Evolutionary conservation across 106 monocot genomes (phyloP).

Genomic region (Chionographis japonica): DNA sequence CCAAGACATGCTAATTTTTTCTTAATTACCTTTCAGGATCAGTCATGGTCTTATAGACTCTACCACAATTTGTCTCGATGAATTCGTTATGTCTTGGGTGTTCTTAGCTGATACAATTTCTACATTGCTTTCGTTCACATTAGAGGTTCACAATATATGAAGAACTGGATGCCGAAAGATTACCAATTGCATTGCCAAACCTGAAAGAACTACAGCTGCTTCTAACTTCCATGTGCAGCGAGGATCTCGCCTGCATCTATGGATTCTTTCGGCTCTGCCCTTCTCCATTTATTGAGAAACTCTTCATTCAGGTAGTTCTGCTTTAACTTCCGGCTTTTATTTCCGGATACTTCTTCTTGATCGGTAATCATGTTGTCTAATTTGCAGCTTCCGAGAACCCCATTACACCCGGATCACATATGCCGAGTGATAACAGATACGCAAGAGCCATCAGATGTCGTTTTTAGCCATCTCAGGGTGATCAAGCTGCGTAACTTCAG

Average conservation of each 20-base stretch:
- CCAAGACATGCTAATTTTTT: background rate
- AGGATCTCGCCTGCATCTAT: conserved; percentile 22
- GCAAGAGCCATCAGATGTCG: conserved; percentile 15
- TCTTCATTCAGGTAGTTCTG: conserved; percentile 32
- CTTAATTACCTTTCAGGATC: too few relatives aligned
- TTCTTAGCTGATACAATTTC: background rate
- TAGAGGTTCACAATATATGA: conserved; percentile 10
- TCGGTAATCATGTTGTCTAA: background rate
- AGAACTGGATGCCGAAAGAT: background rate
- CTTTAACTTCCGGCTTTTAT: background rate
- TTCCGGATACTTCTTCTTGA: background rate
- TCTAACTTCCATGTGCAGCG: conserved; percentile 6
- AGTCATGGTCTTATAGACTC: too few relatives aligned
- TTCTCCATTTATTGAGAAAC: conserved; percentile 34
- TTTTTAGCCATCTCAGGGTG: conserved; percentile 28
- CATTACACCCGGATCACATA: background rate
- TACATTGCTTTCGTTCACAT: background rate
- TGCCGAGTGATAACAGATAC: background rate
- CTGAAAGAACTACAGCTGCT: conserved; percentile 46
- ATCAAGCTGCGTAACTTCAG: conserved; percentile 41
- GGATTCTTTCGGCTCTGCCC: conserved; percentile 23
- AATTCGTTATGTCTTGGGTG: too few relatives aligned
- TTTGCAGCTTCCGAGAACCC: conserved; percentile 20
- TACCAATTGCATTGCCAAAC: conserved; percentile 27
- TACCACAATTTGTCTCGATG: too few relatives aligned